Percentiles rank a stretch among this genome's conserved stretches.
phyloP scores from a whole-genome alignment of 768 basidiomycete genomes.

The Kwoniella sp. region DNA sequence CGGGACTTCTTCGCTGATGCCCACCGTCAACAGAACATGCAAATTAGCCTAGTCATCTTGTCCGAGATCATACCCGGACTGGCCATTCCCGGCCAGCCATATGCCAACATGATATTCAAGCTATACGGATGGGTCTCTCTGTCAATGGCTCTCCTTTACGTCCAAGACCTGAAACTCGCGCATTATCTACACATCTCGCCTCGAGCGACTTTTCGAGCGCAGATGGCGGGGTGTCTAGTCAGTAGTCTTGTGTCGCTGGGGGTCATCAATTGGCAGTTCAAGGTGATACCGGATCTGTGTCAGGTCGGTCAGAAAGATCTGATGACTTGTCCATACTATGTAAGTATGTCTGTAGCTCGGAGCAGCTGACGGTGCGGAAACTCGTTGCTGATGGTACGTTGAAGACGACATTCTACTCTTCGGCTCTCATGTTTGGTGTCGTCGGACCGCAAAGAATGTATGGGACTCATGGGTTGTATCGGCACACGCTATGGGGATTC shows the following conservation, averaged over 20 bases:
- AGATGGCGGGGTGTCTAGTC: constrained; percentile 49
- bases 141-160: constrained; percentile 31
- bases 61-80: constrained; percentile 56
- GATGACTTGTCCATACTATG: constrained; percentile 67
- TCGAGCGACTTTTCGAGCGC: constrained; percentile 70
- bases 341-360: constrained; percentile 3
- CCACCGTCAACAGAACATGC: constrained; percentile 1
- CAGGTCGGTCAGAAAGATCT: constrained; percentile 42
- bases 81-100: constrained; percentile 53
- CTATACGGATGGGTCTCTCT: constrained; percentile 60
- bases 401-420: constrained; percentile 55
- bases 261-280: constrained; percentile 56
- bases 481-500: constrained; percentile 71
- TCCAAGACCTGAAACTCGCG: constrained; percentile 58
- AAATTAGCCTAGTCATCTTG: constrained; percentile 55
- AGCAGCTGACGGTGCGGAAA: too few species aligned
- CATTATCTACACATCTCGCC: constrained; percentile 94
- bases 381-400: neutral
- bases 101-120: constrained; percentile 57
- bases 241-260: constrained; percentile 54
- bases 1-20: too few species aligned
- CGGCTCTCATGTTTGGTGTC: constrained; percentile 50
- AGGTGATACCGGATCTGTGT: constrained; percentile 56
- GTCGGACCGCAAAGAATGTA: constrained; percentile 56
- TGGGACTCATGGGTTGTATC: constrained; percentile 56